Evolutionary conservation across 495 filamentous ascomycete species (phyloP).

Genomic region (Melanomma pulvis-pyrius): DNA sequence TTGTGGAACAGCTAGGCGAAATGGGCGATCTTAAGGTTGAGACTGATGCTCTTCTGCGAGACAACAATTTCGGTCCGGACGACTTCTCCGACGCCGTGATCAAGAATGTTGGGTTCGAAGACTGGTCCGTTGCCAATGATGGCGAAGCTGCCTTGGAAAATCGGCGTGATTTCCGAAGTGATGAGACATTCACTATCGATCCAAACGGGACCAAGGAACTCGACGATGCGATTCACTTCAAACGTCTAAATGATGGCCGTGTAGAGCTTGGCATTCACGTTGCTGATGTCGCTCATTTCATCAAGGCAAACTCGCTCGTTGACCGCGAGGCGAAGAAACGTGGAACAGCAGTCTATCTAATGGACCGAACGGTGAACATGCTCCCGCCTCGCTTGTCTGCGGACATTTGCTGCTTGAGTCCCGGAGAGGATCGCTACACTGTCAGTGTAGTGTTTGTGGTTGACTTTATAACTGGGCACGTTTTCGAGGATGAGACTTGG

Average conservation of each 20-base stretch:
- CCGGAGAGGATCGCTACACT: conserved; percentile 84
- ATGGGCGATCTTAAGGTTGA: conserved; percentile 97
- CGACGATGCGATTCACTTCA: conserved; percentile 90
- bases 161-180: conserved; percentile 87
- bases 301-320: conserved; percentile 93
- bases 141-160: conserved; percentile 71
- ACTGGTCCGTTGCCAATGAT: conserved; percentile 85
- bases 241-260: conserved; percentile 75
- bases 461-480: conserved; percentile 71
- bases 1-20: conserved; percentile 94
- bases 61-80: conserved; percentile 98
- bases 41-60: conserved; percentile 92
- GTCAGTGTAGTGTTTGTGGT: conserved; percentile 91
- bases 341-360: conserved; percentile 90
- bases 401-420: conserved; percentile 84
- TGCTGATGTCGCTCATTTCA: conserved; percentile 93
- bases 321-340: conserved; percentile 98
- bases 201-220: conserved; percentile 80
- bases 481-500: conserved; percentile 84
- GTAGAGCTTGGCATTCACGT: conserved; percentile 96
- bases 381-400: conserved; percentile 80
- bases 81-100: conserved; percentile 96
- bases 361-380: conserved; percentile 89
- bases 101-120: conserved; percentile 86
- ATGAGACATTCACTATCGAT: conserved; percentile 90